Evolutionary conservation across 192 early-diverging fungal species (phyloP).

Genomic region (Entophlyctis luteolus): DNA sequence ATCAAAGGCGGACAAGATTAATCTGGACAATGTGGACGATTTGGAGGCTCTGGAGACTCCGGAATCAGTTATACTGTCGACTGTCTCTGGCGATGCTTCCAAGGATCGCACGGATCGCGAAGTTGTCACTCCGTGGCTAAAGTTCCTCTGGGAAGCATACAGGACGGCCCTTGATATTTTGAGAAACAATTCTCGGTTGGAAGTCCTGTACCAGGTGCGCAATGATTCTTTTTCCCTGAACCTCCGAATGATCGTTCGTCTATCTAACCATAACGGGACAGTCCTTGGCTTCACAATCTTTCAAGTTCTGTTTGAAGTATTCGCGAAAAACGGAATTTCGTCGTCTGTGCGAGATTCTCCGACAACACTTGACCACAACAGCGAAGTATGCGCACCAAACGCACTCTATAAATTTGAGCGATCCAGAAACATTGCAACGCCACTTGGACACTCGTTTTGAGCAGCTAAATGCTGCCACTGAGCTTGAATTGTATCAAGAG

Average conservation of each 20-base stretch:
- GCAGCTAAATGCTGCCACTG: constrained; percentile 91
- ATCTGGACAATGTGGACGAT: constrained; percentile 81
- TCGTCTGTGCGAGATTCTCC: constrained; percentile 93
- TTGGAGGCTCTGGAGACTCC: constrained; percentile 95
- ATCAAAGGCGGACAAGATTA: constrained; percentile 82
- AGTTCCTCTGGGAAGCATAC: constrained; percentile 99
- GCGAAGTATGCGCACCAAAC: constrained; percentile 90
- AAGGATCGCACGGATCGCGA: constrained; percentile 97
- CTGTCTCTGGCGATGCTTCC: constrained; percentile 87
- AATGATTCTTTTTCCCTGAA: too few relatives aligned
- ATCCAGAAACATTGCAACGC: constrained; percentile 93
- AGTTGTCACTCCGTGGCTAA: constrained; percentile 97
- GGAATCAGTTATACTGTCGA: constrained; percentile 92
- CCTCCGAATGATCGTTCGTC: neutral
- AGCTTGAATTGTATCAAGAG: constrained; percentile 99
- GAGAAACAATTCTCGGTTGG: constrained; percentile 92
- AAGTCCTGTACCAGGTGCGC: constrained; percentile 81
- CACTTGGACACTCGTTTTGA: constrained; percentile 94
- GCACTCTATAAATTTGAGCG: constrained; percentile 89
- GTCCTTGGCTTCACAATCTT: constrained; percentile 80
- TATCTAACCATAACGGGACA: neutral
- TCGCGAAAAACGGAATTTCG: constrained; percentile 98
- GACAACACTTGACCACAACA: constrained; percentile 83
- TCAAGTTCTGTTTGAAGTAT: constrained; percentile 93
- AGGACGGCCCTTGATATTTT: constrained; percentile 93